Evolutionary conservation across 148 eudicot genomes (phyloP), one percentile per base, ranked within the genome.

Genomic region (Vaccinium vitisidaea): DNA sequence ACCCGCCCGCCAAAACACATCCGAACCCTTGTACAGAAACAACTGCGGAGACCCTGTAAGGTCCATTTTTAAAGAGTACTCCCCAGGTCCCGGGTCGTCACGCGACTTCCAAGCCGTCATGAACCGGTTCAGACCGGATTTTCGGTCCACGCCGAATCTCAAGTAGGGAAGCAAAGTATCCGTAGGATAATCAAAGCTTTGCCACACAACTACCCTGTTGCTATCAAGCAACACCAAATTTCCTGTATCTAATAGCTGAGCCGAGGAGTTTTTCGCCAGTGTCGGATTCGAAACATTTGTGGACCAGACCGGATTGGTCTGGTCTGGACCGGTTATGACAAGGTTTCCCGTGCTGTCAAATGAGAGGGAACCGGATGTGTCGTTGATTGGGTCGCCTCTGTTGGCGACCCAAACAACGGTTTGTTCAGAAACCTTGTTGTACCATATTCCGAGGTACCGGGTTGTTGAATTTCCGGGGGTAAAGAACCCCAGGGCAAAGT

Each of bases 381-480:
- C 89, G 52, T 56, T 63, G 83, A 89, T 67, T 0, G 93, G 92
- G 14, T 43, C 82, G 27, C 91, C 86, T 87, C 93, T 86, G 79
- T 93, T 91, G 52, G 93, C 93, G 8, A 93, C 93, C 95, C 93
- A 91, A 39, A 91, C 92, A 3, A 90, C 84, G 59, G 91, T 88
- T 71, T 84, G 88, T 19, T 32, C 75, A 1, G 92, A 27, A 25
- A 91, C 87, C n/a, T 88, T 87, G 46, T 85, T 84, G 86, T 85
- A 88, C 85, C 89, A 84, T 21, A 87, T 84, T 39, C 87, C 87
- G 4, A 87, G 1, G 67, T 87, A 87, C 13, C 59, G 65, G 10
- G 71, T 81, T 48, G 0, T n/a, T 4, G 87, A 87, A 18, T 67
- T 55, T 10, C 79, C 2, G 16, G 87, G 89, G 75, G 83, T 84